Percentiles rank a stretch among this genome's conserved stretches.
These are phyloP conservation scores for Beauveria brongniartii DNA, from an alignment of 2,329 filamentous ascomycete genomes.

Conservation along the genomic window DNA sequence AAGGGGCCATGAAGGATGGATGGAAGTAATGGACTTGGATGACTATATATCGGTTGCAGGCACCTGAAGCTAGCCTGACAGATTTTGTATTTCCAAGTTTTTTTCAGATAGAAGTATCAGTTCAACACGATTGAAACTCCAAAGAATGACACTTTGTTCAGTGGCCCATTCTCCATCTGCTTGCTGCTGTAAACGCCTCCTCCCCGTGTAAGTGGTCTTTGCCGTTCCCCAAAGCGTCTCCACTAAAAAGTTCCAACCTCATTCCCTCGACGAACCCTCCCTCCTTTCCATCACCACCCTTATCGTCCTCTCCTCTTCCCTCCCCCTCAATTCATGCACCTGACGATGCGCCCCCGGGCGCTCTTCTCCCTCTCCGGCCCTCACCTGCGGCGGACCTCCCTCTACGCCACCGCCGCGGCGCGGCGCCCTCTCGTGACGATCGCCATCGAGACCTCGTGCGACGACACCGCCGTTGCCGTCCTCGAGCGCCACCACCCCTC, in stretches of 20 bases:
- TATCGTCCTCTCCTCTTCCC: too few species aligned
- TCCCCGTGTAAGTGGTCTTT: background rate
- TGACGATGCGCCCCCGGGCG: background rate
- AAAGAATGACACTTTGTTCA: background rate
- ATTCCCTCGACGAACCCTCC: background rate
- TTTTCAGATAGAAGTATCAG: background rate
- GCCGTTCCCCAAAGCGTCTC: background rate
- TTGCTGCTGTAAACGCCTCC: background rate
- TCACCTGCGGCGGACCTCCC: background rate
- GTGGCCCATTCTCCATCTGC: background rate
- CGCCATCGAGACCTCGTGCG: slow-evolving; percentile 79
- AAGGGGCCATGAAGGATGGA: background rate
- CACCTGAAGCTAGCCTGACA: background rate
- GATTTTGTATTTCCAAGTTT: background rate
- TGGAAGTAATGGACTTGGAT: background rate
- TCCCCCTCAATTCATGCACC: too few species aligned
- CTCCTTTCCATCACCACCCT: background rate
- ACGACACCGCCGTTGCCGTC: slow-evolving; percentile 86
- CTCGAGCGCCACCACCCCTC: slow-evolving; percentile 47
- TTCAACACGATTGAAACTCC: background rate
- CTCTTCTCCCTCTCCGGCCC: background rate
- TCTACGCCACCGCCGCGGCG: background rate
- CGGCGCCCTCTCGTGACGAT: slow-evolving; percentile 44
- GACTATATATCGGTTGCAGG: background rate
- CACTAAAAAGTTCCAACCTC: slow-evolving; percentile 4